A percentile compares a stretch with the other conserved stretches of the same genome.
Evolutionary conservation across 2,329 filamentous ascomycete species (phyloP).

Genomic region (Apiospora sp.): DNA sequence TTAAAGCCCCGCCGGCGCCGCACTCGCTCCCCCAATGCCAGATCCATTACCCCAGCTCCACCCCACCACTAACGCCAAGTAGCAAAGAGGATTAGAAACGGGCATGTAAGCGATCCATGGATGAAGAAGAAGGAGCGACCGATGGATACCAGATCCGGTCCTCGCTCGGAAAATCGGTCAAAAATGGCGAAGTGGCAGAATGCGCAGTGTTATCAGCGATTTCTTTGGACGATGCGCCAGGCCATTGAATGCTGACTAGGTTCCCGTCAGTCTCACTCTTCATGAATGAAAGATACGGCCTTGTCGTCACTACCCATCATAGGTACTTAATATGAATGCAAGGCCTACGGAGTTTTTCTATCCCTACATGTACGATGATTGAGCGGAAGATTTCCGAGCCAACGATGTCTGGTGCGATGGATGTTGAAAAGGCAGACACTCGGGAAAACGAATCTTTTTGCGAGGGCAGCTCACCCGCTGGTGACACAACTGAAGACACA

Average conservation of each 20-base stretch:
- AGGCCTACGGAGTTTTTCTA: neutral
- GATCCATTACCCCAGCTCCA: slow-evolving; percentile 7
- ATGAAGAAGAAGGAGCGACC: slow-evolving; percentile 1
- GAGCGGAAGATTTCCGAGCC: neutral
- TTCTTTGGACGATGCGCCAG: neutral
- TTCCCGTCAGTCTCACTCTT: neutral
- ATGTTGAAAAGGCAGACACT: neutral
- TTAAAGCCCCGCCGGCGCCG: neutral
- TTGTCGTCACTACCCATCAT: neutral
- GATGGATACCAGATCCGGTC: neutral
- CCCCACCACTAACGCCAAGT: slow-evolving; percentile 2
- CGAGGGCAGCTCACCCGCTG: neutral
- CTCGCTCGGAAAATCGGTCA: neutral
- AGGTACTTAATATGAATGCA: neutral
- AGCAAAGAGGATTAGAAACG: neutral
- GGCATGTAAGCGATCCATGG: neutral
- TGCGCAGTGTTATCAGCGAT: neutral
- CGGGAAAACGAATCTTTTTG: neutral
- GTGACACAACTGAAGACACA: slow-evolving; percentile 24
- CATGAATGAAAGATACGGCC: neutral
- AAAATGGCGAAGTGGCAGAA: neutral
- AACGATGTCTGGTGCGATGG: neutral
- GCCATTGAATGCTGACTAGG: neutral
- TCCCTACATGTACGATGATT: neutral
- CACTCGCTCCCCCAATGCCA: neutral